Base-by-base conservation (phyloP, 495 filamentous ascomycete genomes). In the Penicillium malachiteum region DNA sequence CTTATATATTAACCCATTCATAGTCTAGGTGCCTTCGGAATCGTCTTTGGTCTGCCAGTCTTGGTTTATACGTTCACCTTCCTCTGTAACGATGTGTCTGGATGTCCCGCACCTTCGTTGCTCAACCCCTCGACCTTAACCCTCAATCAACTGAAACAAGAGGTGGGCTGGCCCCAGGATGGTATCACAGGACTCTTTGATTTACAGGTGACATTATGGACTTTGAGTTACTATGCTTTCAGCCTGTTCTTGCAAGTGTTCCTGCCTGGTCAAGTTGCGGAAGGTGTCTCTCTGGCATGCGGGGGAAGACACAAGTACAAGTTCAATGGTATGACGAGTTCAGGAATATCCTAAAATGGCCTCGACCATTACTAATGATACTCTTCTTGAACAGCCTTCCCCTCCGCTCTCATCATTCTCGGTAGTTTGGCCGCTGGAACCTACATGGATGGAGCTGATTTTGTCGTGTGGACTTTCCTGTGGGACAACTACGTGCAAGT, bases 381-480 rank as follows among this genome's bases (percentile, higher is more conserved):
- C 3, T 3, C 41, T 13, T 32, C 48, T 56, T 57, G 63, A 46
- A 49, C 59, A 95, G 89, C 90, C n/a, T 91, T 95, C 72, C 71
- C 69, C 53, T 90, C 91, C 11, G 85, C 89, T 38, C 61, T 92
- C 48, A 75, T 87, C 55, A 90, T 84, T 34, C 73, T 96, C 42
- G 71, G 75, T 13, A 76, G 86, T 49, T 80, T 84, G 53, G 85
- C 84, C 46, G 83, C 84, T 10, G 90, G 91, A 30, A 96, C 92
- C 3, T 75, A 84, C 56, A 66, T 82, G 12, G 80, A 95, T 62
- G 94, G 94, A 32, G 80, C 90, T 16, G 80, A 91, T 33, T 97
- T 96, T 66, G 80, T 83, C 10, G 75, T 96, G 26, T 98, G 92
- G 94, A 90, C 87, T 16, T 98, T 89, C 77, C 87, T 98, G 60